These are phyloP conservation scores for Parmales sp. DNA, from an alignment of 108 stramenopile genomes.

Conservation along the genomic window DNA sequence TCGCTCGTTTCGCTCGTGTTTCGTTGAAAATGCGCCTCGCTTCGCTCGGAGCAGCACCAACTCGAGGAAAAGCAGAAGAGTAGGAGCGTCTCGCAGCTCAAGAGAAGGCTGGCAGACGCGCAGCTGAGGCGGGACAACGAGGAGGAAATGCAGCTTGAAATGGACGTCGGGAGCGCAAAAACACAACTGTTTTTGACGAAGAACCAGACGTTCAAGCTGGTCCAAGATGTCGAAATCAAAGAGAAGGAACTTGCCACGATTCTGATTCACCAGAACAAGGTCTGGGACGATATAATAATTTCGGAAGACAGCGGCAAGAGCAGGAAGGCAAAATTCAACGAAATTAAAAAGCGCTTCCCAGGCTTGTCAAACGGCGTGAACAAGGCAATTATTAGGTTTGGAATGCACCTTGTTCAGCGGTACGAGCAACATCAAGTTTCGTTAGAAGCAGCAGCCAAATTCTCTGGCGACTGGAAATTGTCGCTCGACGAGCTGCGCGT, in stretches of 20 bases:
- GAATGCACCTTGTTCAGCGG: not conserved
- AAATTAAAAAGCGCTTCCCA: not conserved
- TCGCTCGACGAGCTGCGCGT: not conserved
- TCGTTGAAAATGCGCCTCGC: not conserved
- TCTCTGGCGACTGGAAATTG: not conserved
- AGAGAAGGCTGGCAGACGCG: not conserved
- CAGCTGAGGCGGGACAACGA: not conserved
- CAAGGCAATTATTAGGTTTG: not conserved
- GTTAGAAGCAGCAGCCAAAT: not conserved
- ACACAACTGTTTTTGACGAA: not conserved
- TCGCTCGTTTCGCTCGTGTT: not conserved
- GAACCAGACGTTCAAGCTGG: not conserved
- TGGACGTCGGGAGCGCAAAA: not conserved
- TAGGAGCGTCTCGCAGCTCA: not conserved
- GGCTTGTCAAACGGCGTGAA: not conserved
- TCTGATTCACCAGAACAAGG: not conserved
- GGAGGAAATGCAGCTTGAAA: not conserved
- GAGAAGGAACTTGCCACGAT: not conserved
- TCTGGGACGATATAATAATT: not conserved
- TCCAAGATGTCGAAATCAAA: not conserved
- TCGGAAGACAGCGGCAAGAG: not conserved
- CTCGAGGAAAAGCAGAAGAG: not conserved
- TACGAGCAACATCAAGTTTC: not conserved
- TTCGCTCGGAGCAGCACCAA: not conserved
- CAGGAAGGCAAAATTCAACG: not conserved